Evolutionary conservation across 179 eudicot genomes (phyloP).

Genomic region (Gypsophila paniculata): DNA sequence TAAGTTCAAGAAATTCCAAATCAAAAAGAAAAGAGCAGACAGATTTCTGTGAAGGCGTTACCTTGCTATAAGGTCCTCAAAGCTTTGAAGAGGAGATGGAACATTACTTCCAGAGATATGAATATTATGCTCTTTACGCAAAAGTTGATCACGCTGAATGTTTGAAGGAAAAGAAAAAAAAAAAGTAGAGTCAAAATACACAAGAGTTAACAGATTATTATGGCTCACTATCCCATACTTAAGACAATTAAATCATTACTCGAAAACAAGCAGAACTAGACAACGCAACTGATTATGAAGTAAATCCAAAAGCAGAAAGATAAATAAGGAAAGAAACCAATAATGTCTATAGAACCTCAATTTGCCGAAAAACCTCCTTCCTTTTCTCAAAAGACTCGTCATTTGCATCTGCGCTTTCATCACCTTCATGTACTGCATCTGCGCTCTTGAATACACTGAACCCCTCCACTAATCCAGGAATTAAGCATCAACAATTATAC

Average conservation of each 20-base stretch:
- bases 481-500: constrained; percentile 11
- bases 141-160: constrained; percentile 61
- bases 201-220: constrained; percentile 9
- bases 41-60: constrained; percentile 24
- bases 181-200: constrained; percentile 8
- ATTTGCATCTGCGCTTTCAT: constrained; percentile 35
- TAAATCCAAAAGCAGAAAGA: background rate
- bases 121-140: constrained; percentile 67
- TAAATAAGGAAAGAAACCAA: background rate
- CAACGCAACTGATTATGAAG: background rate
- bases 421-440: constrained; percentile 27
- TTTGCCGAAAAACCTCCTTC: constrained; percentile 63
- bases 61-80: constrained; percentile 66
- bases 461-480: constrained; percentile 64
- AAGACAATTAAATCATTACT: background rate
- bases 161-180: constrained; percentile 8
- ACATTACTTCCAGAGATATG: constrained; percentile 74
- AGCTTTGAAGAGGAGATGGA: constrained; percentile 84
- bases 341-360: constrained; percentile 50
- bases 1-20: background rate
- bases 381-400: constrained; percentile 38
- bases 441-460: constrained; percentile 74
- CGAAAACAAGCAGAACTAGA: background rate
- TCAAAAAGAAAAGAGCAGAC: background rate
- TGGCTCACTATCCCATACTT: background rate